phyloP scores from a whole-genome alignment of 495 filamentous ascomycete species.

The Geoglossum glabrum region DNA sequence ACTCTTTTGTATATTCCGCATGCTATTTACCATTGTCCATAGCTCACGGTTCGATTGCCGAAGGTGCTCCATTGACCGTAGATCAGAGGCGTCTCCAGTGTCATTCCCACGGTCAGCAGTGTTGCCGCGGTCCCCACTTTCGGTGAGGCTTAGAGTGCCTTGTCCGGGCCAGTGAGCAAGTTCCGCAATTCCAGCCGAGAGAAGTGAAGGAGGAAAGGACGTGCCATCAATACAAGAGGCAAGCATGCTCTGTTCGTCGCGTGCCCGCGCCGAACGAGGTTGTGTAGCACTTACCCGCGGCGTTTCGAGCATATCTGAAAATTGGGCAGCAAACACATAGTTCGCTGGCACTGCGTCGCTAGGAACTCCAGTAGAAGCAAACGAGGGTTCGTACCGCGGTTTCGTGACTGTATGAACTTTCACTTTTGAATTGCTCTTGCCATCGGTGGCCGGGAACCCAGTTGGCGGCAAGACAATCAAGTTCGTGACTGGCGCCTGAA shows the following conservation, averaged over 20 bases:
- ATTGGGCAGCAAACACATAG: constrained; percentile 49
- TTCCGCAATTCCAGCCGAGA: not conserved
- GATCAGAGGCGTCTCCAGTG: not conserved
- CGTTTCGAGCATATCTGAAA: constrained; percentile 15
- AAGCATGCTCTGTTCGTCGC: not conserved
- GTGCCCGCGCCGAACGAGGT: not conserved
- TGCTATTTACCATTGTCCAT: not conserved
- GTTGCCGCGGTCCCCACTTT: not conserved
- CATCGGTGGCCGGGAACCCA: constrained; percentile 26
- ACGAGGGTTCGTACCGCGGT: constrained; percentile 34
- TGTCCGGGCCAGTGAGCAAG: not conserved
- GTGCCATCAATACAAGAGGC: not conserved
- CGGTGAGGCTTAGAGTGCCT: not conserved
- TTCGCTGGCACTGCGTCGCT: constrained; percentile 37
- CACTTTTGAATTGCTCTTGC: constrained; percentile 16
- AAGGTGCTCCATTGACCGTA: not conserved
- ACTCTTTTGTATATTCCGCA: not conserved
- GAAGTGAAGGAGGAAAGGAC: not conserved
- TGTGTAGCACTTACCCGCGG: not conserved
- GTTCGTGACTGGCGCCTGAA: constrained; percentile 64
- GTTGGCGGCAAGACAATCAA: constrained; percentile 42
- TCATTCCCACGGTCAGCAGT: not conserved
- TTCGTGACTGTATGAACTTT: constrained; percentile 47
- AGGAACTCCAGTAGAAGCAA: constrained; percentile 18
- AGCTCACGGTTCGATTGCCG: not conserved